These are phyloP conservation scores for Sicyos edulis DNA, from an alignment of 306 rosid genomes.

Conservation along the genomic window DNA sequence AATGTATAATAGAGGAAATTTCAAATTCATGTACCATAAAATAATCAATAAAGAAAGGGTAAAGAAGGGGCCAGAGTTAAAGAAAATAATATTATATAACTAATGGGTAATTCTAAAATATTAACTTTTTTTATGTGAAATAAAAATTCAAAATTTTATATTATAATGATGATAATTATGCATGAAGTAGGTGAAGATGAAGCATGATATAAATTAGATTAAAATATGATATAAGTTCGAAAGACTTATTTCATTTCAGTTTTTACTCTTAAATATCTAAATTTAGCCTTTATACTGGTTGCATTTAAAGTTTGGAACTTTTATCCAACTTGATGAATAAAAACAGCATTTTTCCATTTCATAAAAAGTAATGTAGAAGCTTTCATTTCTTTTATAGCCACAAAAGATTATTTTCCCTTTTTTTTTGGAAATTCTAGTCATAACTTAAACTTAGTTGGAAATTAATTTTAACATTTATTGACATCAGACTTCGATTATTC, in stretches of 20 bases:
- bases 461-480: not conserved
- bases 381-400: no score
- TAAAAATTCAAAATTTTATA: not conserved
- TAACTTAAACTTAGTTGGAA: not conserved
- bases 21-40: not conserved
- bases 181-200: not conserved
- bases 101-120: not conserved
- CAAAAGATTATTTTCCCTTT: no score
- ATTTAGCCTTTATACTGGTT: no score
- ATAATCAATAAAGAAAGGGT: not conserved
- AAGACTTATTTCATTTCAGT: no score
- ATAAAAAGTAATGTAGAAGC: not conserved
- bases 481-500: no score
- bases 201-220: not conserved
- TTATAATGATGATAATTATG: not conserved
- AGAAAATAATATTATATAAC: not conserved
- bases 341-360: no score
- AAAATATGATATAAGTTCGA: not conserved
- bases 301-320: no score
- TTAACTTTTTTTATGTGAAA: not conserved
- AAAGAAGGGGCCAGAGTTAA: slow-evolving; percentile 2
- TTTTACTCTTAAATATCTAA: no score
- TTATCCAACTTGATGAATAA: no score
- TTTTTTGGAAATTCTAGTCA: no score
- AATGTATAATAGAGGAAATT: not conserved